phyloP scores from a whole-genome alignment of 129 eudicot species.

The Flaveria sonorensis region DNA sequence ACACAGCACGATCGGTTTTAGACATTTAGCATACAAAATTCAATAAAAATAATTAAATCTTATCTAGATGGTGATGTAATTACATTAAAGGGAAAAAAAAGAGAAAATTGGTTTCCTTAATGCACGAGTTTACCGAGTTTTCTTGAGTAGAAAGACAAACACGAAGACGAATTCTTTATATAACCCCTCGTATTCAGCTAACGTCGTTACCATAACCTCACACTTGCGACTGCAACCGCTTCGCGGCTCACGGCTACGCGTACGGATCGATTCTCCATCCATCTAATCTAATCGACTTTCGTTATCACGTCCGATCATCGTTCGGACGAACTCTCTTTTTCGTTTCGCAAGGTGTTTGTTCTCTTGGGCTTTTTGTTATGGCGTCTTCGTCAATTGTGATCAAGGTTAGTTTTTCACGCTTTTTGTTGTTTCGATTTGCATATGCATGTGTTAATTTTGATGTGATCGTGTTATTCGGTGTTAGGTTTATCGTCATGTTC shows the following conservation, averaged over 20 bases:
- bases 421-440: neutral
- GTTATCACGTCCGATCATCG: neutral
- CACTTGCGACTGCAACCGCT: constrained; percentile 15
- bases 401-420: constrained; percentile 31
- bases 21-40: neutral
- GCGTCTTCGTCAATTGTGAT: constrained; percentile 39
- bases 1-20: neutral
- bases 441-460: neutral
- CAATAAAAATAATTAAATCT: neutral
- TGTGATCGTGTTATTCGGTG: neutral
- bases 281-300: neutral
- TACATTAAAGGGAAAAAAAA: neutral
- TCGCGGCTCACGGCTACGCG: constrained; percentile 49
- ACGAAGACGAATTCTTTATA: neutral
- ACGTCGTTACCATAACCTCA: constrained; percentile 9
- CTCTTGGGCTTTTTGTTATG: constrained; percentile 22
- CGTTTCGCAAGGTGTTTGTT: constrained; percentile 13
- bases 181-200: neutral
- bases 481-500: neutral
- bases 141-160: constrained; percentile 32
- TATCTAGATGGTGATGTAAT: constrained; percentile 9
- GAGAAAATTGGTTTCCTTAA: constrained; percentile 22
- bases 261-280: neutral
- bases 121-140: constrained; percentile 13
- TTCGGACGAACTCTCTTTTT: neutral